phyloP scores from a whole-genome alignment of 257 asterid species.

The Orobanche coerulescens region DNA sequence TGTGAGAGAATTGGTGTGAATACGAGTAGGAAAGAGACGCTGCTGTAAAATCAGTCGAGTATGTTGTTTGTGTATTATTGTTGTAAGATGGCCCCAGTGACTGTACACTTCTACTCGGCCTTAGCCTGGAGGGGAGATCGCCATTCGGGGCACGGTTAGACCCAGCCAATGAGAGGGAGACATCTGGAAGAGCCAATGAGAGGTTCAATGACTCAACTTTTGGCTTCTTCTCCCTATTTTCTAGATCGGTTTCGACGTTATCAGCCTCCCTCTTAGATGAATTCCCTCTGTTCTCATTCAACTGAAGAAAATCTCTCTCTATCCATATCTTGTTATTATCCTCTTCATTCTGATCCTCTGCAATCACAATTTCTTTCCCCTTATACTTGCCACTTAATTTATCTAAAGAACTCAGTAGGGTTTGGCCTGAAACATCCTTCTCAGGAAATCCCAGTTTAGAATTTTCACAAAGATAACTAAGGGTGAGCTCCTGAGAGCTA shows the following conservation, averaged over 20 bases:
- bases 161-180: slow-evolving; percentile 66
- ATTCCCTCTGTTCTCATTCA: slow-evolving; percentile 47
- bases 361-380: slow-evolving; percentile 57
- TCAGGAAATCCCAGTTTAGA: slow-evolving; percentile 35
- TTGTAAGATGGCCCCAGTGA: slow-evolving; percentile 56
- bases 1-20: slow-evolving; percentile 74
- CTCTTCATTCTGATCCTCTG: slow-evolving; percentile 58
- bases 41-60: slow-evolving; percentile 74
- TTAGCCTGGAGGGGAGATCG: slow-evolving; percentile 47
- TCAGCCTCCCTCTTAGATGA: slow-evolving; percentile 57
- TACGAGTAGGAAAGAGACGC: slow-evolving; percentile 65
- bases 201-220: slow-evolving; percentile 78
- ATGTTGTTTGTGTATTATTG: slow-evolving; percentile 57
- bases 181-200: slow-evolving; percentile 70
- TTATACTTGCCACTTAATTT: slow-evolving; percentile 41
- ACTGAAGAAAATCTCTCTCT: slow-evolving; percentile 75
- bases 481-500: slow-evolving; percentile 67
- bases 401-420: slow-evolving; percentile 41
- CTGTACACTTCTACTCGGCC: slow-evolving; percentile 62
- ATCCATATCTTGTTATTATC: slow-evolving; percentile 38
- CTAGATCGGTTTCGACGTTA: slow-evolving; percentile 38
- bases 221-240: slow-evolving; percentile 59
- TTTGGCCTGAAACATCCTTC: slow-evolving; percentile 44
- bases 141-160: slow-evolving; percentile 56
- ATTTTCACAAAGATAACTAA: slow-evolving; percentile 79